Evolutionary conservation across 306 rosid species (phyloP), one percentile per base, ranked within the genome.

Genomic region (Vicia faba): DNA sequence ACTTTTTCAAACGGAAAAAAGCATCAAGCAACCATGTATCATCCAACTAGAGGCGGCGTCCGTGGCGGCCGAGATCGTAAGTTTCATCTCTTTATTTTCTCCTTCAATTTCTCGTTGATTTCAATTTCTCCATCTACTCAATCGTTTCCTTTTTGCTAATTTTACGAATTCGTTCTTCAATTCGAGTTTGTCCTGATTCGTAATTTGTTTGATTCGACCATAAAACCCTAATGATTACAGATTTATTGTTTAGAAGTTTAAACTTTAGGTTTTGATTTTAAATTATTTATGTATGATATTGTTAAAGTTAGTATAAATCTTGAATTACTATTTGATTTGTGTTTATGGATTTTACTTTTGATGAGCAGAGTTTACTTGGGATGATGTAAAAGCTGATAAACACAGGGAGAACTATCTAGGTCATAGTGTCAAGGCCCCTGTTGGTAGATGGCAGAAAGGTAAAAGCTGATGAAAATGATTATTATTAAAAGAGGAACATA

Each of bases 381-480:
- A n/a, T n/a, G n/a, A n/a, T n/a, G n/a, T n/a, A n/a, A n/a, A n/a
- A n/a, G n/a, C n/a, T n/a, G n/a, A n/a, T n/a, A n/a, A n/a, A n/a
- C n/a, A n/a, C n/a, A n/a, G n/a, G n/a, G n/a, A n/a, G n/a, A n/a
- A n/a, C n/a, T 89, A 86, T 55, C 79, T 93, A 50, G 97, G 97
- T 61, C 98, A 93, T 72, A 86, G 98, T 79, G 44, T 93, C 82
- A 93, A 88, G 81, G 97, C 98, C 19, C 91, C 98, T 64, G 97
- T 93, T 75, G 97, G 98, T 72, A 84, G 98, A 88, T 93, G 98
- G 98, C 98, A 89, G 82, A 93, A 93, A n/a, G n/a, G n/a, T n/a
- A n/a, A 23, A 23, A 2, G 1, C 2, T 23, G n/a, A n/a, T n/a
- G n/a, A n/a, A n/a, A n/a, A n/a, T n/a, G n/a, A n/a, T n/a, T n/a